Evolutionary conservation across 495 filamentous ascomycete genomes (phyloP), one percentile per base, ranked within the genome.

Genomic region (Aspergillus nanangensis): DNA sequence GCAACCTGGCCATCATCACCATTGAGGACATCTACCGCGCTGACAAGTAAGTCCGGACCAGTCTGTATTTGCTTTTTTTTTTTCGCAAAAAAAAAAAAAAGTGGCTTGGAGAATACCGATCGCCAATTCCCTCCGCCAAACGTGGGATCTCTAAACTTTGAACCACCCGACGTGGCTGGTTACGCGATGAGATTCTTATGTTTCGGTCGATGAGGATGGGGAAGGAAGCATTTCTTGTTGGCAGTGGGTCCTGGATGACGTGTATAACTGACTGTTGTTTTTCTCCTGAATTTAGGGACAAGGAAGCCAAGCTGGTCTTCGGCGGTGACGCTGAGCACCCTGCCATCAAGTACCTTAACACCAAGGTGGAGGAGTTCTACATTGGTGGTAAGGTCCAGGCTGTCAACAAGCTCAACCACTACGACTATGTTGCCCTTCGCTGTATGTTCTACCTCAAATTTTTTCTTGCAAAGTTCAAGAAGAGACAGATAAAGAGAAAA

Each of bases 341-440:
- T 22, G 92, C 94, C 15, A 80, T 97, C 61, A 86, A 83, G 54
- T 95, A 92, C 70, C 81, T 98, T 31, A 83, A 84, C 72, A 76
- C 82, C 53, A 84, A 81, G 18, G 79, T 86, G 38, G 68, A 86
- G 53, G 90, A 95, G 34, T 94, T 83, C 69, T 95, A 97, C 66
- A 82, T 98, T 47, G 93, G 93, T 52, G 94, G 93, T 62, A 95
- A 89, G 79, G 70, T 98, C 42, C 88, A 96, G 54, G 93, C 94
- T 45, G 85, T 98, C 63, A 90, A 91, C 72, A 82, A 86, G 61
- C 77, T 96, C 25, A 88, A 92, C 72, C 94, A 98, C 76, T 98
- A 98, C 76, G 93, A 98, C 74, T 97, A 97, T 75, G 89, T 96
- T 55, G 94, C 82, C 61, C 80, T 96, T 45, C 83, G 93, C 78